Evolutionary conservation across 2,329 filamentous ascomycete genomes (phyloP).

Genomic region (Paecilomyces sp.): DNA sequence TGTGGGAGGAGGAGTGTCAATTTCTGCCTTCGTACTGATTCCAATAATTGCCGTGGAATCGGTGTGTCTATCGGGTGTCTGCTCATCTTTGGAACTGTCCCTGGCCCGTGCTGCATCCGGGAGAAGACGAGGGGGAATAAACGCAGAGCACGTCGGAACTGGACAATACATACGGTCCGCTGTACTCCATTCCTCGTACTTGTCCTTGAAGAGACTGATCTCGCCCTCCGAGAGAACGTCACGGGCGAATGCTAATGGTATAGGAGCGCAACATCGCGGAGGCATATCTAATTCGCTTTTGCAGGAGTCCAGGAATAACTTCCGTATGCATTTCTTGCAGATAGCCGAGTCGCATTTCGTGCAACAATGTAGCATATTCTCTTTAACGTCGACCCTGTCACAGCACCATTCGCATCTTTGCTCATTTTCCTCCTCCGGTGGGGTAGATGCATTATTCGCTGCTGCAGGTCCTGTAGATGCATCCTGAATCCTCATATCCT

Average conservation of each 20-base stretch:
- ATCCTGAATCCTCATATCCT: background rate
- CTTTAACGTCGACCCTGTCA: background rate
- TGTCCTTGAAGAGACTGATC: conserved; percentile 30
- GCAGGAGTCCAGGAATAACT: conserved; percentile 36
- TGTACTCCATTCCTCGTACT: conserved; percentile 43
- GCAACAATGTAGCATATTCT: background rate
- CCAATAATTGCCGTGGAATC: background rate
- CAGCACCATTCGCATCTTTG: background rate
- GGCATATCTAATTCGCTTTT: conserved; percentile 37
- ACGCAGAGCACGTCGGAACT: conserved; percentile 40
- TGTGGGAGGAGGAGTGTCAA: conserved; percentile 4
- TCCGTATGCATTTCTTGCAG: conserved; percentile 9
- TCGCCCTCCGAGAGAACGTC: conserved; percentile 29
- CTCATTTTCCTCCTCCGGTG: background rate
- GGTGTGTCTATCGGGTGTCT: background rate
- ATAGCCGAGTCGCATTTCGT: background rate
- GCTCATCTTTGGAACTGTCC: background rate
- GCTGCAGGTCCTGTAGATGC: background rate
- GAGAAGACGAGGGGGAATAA: conserved; percentile 34
- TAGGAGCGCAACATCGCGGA: conserved; percentile 37
- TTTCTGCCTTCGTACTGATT: background rate
- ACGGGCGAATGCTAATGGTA: conserved; percentile 36
- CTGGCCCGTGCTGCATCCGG: background rate
- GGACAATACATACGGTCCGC: conserved; percentile 44
- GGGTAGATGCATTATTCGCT: background rate